Evolutionary conservation across 768 basidiomycete species (phyloP).

Genomic region (Rhodosporidiobolus odoratus): DNA sequence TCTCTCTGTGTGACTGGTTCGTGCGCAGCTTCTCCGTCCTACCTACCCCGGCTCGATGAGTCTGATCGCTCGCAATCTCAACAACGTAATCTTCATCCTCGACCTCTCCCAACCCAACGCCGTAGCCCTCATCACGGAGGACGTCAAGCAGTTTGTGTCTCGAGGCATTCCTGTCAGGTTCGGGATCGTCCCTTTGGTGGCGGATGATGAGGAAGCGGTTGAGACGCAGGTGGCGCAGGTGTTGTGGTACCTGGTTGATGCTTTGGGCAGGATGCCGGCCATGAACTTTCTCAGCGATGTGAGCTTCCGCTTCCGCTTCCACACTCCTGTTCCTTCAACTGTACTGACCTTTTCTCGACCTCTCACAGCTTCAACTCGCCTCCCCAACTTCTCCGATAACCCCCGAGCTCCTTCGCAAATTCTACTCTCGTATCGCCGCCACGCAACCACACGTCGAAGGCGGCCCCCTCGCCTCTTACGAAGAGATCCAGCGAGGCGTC

Average conservation of each 20-base stretch:
- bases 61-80: conserved; percentile 67
- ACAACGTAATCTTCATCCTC: conserved; percentile 73
- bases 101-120: conserved; percentile 66
- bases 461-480: conserved; percentile 14
- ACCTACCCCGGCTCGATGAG: conserved; percentile 74
- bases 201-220: conserved; percentile 52
- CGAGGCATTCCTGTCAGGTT: conserved; percentile 73
- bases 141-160: conserved; percentile 65
- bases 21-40: conserved; percentile 65
- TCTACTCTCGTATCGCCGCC: conserved; percentile 4
- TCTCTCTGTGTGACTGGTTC: too few relatives aligned
- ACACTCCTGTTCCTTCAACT: neutral
- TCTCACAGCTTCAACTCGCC: conserved; percentile 3
- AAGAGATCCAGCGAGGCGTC: neutral
- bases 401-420: conserved; percentile 3
- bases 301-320: conserved; percentile 10
- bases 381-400: neutral
- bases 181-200: conserved; percentile 72
- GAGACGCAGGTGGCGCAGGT: conserved; percentile 67
- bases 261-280: conserved; percentile 61
- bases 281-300: conserved; percentile 60
- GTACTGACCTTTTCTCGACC: neutral
- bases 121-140: conserved; percentile 60
- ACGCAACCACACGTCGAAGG: neutral
- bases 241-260: conserved; percentile 62